Conservation (phyloP, 495 filamentous ascomycete genomes). For the Wilcoxina mikolae region DNA sequence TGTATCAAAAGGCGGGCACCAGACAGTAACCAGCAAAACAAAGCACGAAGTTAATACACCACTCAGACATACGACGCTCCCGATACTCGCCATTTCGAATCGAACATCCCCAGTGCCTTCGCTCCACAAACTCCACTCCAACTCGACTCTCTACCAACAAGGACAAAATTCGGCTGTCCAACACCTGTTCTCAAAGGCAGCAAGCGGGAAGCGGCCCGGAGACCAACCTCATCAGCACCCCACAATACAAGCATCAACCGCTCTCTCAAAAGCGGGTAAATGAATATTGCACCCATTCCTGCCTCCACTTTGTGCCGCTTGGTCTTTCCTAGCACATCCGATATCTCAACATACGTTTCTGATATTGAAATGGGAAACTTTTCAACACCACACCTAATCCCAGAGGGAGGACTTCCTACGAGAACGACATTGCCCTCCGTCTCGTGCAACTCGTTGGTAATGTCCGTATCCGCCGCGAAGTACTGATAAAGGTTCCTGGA, state of each 20-base stretch:
- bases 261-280: slow-evolving; percentile 34
- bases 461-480: slow-evolving; percentile 41
- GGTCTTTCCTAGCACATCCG: slow-evolving; percentile 12
- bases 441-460: slow-evolving; percentile 18
- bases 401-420: slow-evolving; percentile 11
- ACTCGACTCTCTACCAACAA: slow-evolving; percentile 33
- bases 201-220: slow-evolving; percentile 41
- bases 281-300: slow-evolving; percentile 36
- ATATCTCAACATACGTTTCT: slow-evolving; percentile 10
- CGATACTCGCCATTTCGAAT: slow-evolving; percentile 39
- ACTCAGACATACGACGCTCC: slow-evolving; percentile 29
- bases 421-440: slow-evolving; percentile 30
- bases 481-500: slow-evolving; percentile 47
- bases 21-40: too few relatives aligned
- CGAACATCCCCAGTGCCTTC: slow-evolving; percentile 42
- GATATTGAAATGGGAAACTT: neutral
- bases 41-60: too few relatives aligned
- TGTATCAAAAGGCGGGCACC: too few relatives aligned
- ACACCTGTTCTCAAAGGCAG: slow-evolving; percentile 43
- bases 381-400: neutral
- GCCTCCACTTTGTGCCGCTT: slow-evolving; percentile 24
- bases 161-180: slow-evolving; percentile 44
- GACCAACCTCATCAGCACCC: slow-evolving; percentile 35
- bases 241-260: slow-evolving; percentile 43
- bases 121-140: slow-evolving; percentile 42